Evolutionary conservation across 352 stramenopile genomes (phyloP).

Genomic region (Globisporangium polare): DNA sequence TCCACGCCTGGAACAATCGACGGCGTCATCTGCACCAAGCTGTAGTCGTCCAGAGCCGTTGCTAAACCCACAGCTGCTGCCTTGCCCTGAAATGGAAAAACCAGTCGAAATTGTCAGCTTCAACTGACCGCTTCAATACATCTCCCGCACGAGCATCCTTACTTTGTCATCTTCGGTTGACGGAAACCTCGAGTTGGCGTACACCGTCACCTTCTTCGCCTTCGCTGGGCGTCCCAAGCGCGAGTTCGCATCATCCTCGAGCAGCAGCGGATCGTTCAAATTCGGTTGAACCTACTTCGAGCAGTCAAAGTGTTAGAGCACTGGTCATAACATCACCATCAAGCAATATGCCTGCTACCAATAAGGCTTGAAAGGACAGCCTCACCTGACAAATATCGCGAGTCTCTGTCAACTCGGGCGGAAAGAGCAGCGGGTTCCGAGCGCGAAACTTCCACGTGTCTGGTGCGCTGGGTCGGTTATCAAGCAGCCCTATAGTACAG

Average conservation of each 20-base stretch:
- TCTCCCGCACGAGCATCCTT: not conserved
- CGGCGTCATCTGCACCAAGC: slow-evolving; percentile 78
- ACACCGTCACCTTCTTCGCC: slow-evolving; percentile 49
- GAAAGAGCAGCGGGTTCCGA: slow-evolving; percentile 75
- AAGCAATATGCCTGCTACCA: not conserved
- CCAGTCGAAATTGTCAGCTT: not conserved
- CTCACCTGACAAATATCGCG: slow-evolving; percentile 60
- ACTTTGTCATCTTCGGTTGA: slow-evolving; percentile 18
- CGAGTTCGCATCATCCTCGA: slow-evolving; percentile 38
- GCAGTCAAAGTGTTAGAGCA: not conserved
- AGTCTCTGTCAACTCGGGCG: slow-evolving; percentile 53
- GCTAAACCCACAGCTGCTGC: slow-evolving; percentile 5
- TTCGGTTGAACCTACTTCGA: slow-evolving; percentile 20
- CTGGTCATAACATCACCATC: not conserved
- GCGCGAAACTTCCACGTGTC: slow-evolving; percentile 75
- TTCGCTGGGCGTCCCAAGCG: slow-evolving; percentile 23
- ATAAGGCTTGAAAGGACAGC: not conserved
- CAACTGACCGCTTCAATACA: too few species aligned
- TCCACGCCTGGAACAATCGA: slow-evolving; percentile 65
- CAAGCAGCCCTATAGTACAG: slow-evolving; percentile 32
- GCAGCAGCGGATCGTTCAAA: slow-evolving; percentile 20
- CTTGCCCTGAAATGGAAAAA: slow-evolving; percentile 1
- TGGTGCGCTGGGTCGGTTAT: slow-evolving; percentile 57
- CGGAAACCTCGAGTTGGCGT: slow-evolving; percentile 72
- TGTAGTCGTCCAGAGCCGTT: slow-evolving; percentile 24